Base-by-base conservation (phyloP, 257 asterid species). In the Nicotiana noctiflora region DNA sequence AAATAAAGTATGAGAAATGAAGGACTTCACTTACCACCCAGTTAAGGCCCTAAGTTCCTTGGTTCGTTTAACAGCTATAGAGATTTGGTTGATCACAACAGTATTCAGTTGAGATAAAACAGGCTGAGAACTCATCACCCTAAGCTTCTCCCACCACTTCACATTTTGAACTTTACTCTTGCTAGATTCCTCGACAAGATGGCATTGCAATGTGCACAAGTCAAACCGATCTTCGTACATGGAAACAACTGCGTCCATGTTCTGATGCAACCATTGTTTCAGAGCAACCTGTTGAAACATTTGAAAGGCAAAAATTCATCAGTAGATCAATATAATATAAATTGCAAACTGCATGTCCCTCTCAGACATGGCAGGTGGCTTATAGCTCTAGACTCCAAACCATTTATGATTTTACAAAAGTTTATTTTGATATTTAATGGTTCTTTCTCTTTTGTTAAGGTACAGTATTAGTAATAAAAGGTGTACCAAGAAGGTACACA, bases 151-250 rank as follows among this genome's bases (percentile, higher is more conserved):
- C 97, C 93, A 91, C 99, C 98, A 96, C 72, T 83, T 89, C 81
- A 85, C 80, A 21, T 84, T 87, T 80, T 88, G 92, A 63, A 79
- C 85, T 80, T 84, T 85, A 17, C 49, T 77, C 62, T 85, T 80
- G 59, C 83, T 81, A 52, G 89, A 77, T 76, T 81, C 88, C 85
- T 88, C 89, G 79, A 90, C 55, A 64, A 83, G 76, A 79, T 84
- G 89, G 59, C 88, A 85, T 79, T 89, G 85, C 84, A 95, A 89
- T 80, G 94, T 90, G 82, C 87, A 83, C 77, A 95, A 90, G 77
- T 92, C 98, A 86, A 95, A 95, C 84, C 86, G 92, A 76, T 95
- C 99, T 82, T 95, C 99, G 37, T 90, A 95, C 99, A 95, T 95
- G 19, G 96, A 95, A 66, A 88, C 96, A 84, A 95, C 92, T 37